These are phyloP conservation scores for Rosellinia necatrix DNA, from an alignment of 2,329 filamentous ascomycete genomes.

Conservation along the genomic window DNA sequence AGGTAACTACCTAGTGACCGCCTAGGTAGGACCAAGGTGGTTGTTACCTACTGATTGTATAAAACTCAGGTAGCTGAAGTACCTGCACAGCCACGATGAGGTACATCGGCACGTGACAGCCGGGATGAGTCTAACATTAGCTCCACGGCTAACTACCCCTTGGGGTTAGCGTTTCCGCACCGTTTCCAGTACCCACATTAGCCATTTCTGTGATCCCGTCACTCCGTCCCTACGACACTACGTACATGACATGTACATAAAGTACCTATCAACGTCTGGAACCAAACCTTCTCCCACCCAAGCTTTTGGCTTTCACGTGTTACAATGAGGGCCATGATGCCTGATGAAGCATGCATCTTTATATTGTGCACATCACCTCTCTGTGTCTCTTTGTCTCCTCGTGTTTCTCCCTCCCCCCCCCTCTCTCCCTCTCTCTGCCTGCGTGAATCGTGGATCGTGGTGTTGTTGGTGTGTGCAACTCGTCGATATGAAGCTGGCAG, in stretches of 20 bases:
- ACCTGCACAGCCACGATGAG: slow-evolving; percentile 20
- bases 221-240: slow-evolving; percentile 10
- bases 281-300: background rate
- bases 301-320: slow-evolving; percentile 15
- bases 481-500: too few species aligned
- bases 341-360: slow-evolving; percentile 9
- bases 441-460: too few species aligned
- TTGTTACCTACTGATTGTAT: too few species aligned
- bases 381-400: too few species aligned
- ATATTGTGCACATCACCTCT: background rate
- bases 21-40: too few species aligned
- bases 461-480: too few species aligned
- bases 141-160: slow-evolving; percentile 7
- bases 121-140: background rate
- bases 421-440: too few species aligned
- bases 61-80: too few species aligned
- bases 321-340: background rate
- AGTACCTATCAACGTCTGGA: slow-evolving; percentile 1
- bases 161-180: slow-evolving; percentile 3
- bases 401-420: too few species aligned
- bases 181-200: background rate
- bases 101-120: slow-evolving; percentile 15
- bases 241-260: too few species aligned
- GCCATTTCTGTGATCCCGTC: slow-evolving; percentile 3
- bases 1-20: too few species aligned